Evolutionary conservation across 2,329 filamentous ascomycete genomes (phyloP), one percentile per base, ranked within the genome.

Genomic region (Corynespora cassiicola): DNA sequence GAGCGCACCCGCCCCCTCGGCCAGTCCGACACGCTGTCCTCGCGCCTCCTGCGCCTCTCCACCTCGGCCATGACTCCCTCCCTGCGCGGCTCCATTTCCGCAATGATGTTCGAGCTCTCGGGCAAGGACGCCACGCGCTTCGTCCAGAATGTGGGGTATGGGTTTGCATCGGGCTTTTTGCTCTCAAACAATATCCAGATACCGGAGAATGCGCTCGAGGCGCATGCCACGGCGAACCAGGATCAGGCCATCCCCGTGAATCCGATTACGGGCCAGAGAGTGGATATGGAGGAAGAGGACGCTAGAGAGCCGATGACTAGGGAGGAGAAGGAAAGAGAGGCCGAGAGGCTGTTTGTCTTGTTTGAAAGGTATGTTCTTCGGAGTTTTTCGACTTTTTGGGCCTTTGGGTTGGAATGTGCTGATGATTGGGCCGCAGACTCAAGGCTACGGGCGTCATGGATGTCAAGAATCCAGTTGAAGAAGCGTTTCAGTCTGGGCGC

Each of bases 131-230:
- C 91, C 0, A 80, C 79, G 11, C 86, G 78, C 19, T 94, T 96
- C 58, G 87, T 97, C 1, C 79, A 88, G 34, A 96, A 96, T 53
- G 88, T 99, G 9, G 94, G 94, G 0, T 99, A 96, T 62, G 94
- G 94, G 0, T 96, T 88, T 60, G 94, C 94, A 0, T 88, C 90
- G 0, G 94, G 94, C 0, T 96, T 94, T 63, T 74, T 99, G 11
- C 86, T 91, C 71, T 86, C 87, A 47, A 87, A 92, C 47, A 88
- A 94, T 38, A 83, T 97, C 9, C 78, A 85, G 0, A 75, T 96
- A 15, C 89, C 90, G 0, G 77, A 84, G 42, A 84, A 78, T 37
- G 80, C 84, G 1, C 71, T 82, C 7, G 79, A 85, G 52, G 75
- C 77, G 6, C 77, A 73, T 56, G 75, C 73, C 22, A 66, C 56